Percentiles rank a stretch among this genome's conserved stretches.
Evolutionary conservation across 306 rosid species (phyloP).

Genomic region (Carpinus fangiana): DNA sequence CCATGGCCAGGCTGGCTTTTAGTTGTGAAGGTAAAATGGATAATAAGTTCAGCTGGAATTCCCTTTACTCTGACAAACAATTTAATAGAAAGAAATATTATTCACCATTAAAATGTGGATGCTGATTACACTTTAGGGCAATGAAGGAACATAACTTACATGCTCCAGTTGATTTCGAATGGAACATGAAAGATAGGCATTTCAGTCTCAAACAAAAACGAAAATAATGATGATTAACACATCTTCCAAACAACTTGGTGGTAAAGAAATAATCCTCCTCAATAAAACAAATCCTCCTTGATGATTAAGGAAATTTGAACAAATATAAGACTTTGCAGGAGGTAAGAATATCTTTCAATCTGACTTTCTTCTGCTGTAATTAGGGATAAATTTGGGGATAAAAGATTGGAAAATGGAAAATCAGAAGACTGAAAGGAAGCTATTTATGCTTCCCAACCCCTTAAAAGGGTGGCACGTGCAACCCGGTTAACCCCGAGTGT

Average conservation of each 20-base stretch:
- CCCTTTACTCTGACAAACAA: not conserved
- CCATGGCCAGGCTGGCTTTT: not conserved
- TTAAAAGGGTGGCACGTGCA: conserved; percentile 51
- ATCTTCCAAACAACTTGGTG: not conserved
- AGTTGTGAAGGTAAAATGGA: not conserved
- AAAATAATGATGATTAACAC: not conserved
- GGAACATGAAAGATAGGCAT: no score
- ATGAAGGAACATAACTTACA: no score
- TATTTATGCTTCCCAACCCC: conserved; percentile 61
- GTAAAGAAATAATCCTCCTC: not conserved
- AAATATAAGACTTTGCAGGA: not conserved
- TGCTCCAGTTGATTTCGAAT: no score
- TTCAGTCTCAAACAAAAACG: not conserved
- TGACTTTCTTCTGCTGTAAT: not conserved
- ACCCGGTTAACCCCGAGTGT: conserved; percentile 57
- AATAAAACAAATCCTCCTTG: not conserved
- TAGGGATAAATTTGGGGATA: not conserved
- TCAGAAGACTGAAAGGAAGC: conserved; percentile 19
- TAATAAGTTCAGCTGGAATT: not conserved
- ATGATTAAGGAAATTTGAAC: conserved; percentile 3
- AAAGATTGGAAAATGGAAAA: not conserved
- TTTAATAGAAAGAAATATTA: not conserved
- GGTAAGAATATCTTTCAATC: conserved; percentile 4
- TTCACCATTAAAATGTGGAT: not conserved
- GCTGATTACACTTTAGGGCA: not conserved